These are phyloP conservation scores for Apiospora saccharicola DNA, from an alignment of 2,329 filamentous ascomycete genomes.

Conservation along the genomic window DNA sequence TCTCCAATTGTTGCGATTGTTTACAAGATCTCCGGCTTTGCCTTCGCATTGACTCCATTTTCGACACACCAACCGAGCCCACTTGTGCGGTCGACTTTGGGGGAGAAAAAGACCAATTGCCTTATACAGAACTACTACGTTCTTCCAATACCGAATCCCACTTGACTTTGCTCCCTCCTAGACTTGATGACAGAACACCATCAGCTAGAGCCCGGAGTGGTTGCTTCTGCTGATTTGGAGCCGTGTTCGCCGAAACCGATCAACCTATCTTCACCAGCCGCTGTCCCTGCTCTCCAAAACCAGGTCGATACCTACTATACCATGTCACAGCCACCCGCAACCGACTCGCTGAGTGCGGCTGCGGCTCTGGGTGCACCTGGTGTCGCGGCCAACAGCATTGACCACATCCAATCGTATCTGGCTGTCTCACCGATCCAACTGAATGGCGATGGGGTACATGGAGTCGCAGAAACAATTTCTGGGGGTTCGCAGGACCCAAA, in stretches of 20 bases:
- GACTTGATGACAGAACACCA: slow-evolving; percentile 55
- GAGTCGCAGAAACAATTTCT: background rate
- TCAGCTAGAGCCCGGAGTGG: slow-evolving; percentile 47
- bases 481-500: background rate
- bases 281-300: slow-evolving; percentile 59
- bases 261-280: slow-evolving; percentile 54
- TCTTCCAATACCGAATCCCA: slow-evolving; percentile 4
- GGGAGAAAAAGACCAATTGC: background rate
- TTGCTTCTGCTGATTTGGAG: slow-evolving; percentile 61
- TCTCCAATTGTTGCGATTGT: background rate
- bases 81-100: slow-evolving; percentile 2
- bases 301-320: slow-evolving; percentile 59
- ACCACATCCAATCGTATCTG: background rate
- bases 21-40: background rate
- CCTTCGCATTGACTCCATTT: slow-evolving; percentile 17
- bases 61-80: slow-evolving; percentile 18
- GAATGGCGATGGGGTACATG: slow-evolving; percentile 37
- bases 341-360: slow-evolving; percentile 33
- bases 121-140: background rate
- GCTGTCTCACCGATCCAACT: slow-evolving; percentile 19
- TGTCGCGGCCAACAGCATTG: slow-evolving; percentile 23
- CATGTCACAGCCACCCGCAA: slow-evolving; percentile 44
- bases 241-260: slow-evolving; percentile 59
- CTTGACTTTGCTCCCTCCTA: background rate
- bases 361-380: slow-evolving; percentile 24